Percentiles rank a stretch among this genome's conserved stretches.
Conservation (phyloP, 2,329 filamentous ascomycete genomes). For the Lasiodiplodia hormozganensis region DNA sequence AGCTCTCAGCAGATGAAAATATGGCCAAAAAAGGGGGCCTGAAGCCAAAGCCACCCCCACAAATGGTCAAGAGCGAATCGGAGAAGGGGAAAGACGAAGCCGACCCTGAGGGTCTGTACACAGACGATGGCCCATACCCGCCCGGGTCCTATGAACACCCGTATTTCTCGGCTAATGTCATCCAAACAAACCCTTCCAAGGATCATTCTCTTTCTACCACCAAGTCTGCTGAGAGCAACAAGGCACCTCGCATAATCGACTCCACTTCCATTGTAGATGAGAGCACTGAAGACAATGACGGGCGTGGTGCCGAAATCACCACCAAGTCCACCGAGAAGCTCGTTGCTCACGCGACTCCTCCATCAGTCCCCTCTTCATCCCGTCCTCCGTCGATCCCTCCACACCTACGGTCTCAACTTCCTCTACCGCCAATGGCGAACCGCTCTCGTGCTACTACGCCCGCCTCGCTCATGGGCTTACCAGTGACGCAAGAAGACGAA, state of each 20-base stretch:
- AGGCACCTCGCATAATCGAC: not conserved
- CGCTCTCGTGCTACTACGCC: not conserved
- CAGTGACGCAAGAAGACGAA: not conserved
- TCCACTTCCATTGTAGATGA: not conserved
- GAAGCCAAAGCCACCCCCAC: not conserved
- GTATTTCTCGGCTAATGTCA: slow-evolving; percentile 3
- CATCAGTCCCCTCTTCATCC: not conserved
- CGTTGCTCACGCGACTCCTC: not conserved
- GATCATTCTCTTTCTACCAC: not conserved
- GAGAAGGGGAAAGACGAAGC: not conserved
- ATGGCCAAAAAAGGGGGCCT: too few relatives aligned
- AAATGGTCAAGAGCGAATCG: not conserved
- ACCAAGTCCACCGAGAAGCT: not conserved
- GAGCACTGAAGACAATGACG: not conserved
- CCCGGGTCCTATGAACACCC: not conserved
- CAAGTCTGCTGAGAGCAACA: not conserved
- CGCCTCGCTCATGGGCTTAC: not conserved
- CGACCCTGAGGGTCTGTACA: slow-evolving; percentile 2
- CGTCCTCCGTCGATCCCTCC: not conserved
- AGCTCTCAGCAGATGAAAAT: not conserved
- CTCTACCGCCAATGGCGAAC: not conserved
- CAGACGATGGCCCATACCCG: slow-evolving; percentile 10
- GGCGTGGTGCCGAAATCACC: not conserved
- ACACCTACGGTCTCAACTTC: too few relatives aligned
- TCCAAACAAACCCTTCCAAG: not conserved